Evolutionary conservation across 179 eudicot genomes (phyloP).

Genomic region (Camellia oleifera): DNA sequence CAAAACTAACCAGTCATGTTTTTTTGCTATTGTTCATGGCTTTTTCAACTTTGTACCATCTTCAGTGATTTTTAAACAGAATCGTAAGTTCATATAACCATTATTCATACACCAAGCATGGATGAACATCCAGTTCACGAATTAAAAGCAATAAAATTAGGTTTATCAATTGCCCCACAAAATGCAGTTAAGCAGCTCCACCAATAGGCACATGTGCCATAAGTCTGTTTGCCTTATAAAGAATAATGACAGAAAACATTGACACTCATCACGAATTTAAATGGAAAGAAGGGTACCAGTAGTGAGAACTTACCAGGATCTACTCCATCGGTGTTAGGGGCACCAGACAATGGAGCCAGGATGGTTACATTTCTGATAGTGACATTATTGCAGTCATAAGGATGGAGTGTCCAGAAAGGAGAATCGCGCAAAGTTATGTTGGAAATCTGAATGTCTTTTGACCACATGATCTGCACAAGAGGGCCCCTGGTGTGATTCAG

Average conservation of each 20-base stretch:
- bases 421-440: slow-evolving; percentile 85
- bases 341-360: slow-evolving; percentile 68
- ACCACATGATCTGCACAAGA: slow-evolving; percentile 94
- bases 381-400: slow-evolving; percentile 92
- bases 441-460: slow-evolving; percentile 72
- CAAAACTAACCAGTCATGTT: not conserved
- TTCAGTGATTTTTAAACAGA: not conserved
- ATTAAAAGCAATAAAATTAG: slow-evolving; percentile 1
- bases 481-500: slow-evolving; percentile 96
- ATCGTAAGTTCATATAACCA: not conserved
- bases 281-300: not conserved
- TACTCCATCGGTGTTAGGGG: slow-evolving; percentile 97
- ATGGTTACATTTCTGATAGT: slow-evolving; percentile 76
- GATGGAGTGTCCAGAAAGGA: slow-evolving; percentile 98
- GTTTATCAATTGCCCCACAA: not conserved
- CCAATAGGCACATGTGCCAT: not conserved
- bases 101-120: not conserved
- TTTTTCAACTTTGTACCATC: not conserved
- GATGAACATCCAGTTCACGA: not conserved
- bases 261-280: not conserved
- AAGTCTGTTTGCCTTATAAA: not conserved
- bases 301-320: slow-evolving; percentile 75
- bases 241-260: not conserved
- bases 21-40: not conserved
- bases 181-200: not conserved